Percentiles rank a stretch among this genome's conserved stretches.
Evolutionary conservation across 768 basidiomycete genomes (phyloP).

Genomic region (Lactarius evosmus): DNA sequence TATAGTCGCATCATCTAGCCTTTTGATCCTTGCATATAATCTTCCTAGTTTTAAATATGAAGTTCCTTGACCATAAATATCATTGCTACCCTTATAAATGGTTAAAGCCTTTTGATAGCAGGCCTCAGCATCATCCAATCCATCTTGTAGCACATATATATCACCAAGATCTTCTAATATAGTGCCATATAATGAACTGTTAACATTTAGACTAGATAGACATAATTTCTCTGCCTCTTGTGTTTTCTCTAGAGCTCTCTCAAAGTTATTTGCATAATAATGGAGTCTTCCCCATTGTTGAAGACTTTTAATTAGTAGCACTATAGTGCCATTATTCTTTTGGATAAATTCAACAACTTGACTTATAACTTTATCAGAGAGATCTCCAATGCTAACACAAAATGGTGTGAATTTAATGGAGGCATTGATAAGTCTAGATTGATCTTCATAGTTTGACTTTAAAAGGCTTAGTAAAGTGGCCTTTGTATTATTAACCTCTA

Average conservation of each 20-base stretch:
- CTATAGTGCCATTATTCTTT: not conserved
- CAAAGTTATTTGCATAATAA: not conserved
- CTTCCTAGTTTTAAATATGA: not conserved
- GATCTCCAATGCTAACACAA: not conserved
- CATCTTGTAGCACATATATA: not conserved
- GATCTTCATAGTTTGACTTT: not conserved
- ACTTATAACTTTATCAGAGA: not conserved
- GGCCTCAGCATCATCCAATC: not conserved
- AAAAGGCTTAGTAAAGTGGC: not conserved
- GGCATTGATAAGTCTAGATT: not conserved
- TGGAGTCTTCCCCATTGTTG: not conserved
- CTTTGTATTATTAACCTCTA: not conserved
- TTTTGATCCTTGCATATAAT: not conserved
- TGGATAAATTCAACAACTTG: not conserved
- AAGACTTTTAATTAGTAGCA: not conserved
- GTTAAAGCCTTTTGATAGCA: not conserved
- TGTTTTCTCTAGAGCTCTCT: not conserved
- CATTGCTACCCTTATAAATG: not conserved
- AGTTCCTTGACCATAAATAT: not conserved
- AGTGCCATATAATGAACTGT: not conserved
- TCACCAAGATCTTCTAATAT: not conserved
- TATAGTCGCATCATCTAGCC: not conserved
- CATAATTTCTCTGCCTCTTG: not conserved
- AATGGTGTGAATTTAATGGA: not conserved
- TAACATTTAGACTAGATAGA: not conserved